Evolutionary conservation across 1,284 basidiomycete species (phyloP), one percentile per base, ranked within the genome.

Genomic region (Paramarasmius palmivorus): DNA sequence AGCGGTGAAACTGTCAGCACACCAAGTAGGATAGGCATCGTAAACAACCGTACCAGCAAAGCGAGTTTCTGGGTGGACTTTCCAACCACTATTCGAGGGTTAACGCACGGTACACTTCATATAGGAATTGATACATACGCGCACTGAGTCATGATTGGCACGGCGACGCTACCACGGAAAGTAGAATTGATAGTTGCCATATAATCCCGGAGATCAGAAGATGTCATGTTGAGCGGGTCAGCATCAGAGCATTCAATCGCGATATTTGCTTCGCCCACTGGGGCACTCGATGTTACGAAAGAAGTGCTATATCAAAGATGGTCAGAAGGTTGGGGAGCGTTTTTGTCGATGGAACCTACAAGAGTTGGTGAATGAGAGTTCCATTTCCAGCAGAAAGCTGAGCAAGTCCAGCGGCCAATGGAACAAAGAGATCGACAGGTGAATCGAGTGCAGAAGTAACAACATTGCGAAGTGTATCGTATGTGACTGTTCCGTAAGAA

Each of bases 371-470:
- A 14, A 77, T 54, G 2, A 61, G 50, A 8, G 60, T 61, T 7
- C 64, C 68, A 61, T 77, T 63, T 1, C 71, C 68, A 3, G 49
- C 59, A 35, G 72, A 71, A 19, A 79, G 63, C 4, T 72, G 68
- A 8, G 70, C 65, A n/a, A 79, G 65, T 0, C 64, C 71, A 15
- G 67, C 50, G 1, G 74, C 74, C 32, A 80, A 65, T 23, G 57
- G 9, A 0, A 62, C 57, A 58, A 72, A 77, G 6, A 40, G 4
- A 0, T 52, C 51, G 55, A 76, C 76, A 0, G 49, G 55, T 58
- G 77, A 77, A 0, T 12, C 29, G 7, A 77, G 62, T 0, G 67
- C 54, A 1, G 6, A 9, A 59, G 77, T 75, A 1, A 78, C 51
- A 5, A 61, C 54, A 4, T 42, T n/a, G 4, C 64, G 62, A 4